Conservation (phyloP, 805 yeast species). For the Sugiyamaella lignohabitans region DNA sequence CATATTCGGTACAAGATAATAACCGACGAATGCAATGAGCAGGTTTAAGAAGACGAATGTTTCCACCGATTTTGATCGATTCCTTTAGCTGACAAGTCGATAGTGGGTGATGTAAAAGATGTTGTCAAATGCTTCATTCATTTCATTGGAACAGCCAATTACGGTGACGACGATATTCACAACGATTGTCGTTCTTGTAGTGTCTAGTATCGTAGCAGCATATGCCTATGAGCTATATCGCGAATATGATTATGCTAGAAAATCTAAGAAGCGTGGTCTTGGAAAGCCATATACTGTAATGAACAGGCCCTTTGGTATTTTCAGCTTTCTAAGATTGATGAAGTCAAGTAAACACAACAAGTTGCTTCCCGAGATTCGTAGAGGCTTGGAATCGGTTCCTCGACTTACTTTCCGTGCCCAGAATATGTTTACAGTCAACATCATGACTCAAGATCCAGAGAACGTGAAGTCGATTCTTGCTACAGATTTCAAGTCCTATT, state of each 20-base stretch:
- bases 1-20: too few species aligned
- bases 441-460: conserved; percentile 26
- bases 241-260: neutral
- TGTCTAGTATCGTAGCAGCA: neutral
- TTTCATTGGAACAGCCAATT: too few species aligned
- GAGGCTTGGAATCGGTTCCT: neutral
- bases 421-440: conserved; percentile 1
- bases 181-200: too few species aligned
- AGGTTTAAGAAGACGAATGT: too few species aligned
- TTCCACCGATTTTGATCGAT: too few species aligned
- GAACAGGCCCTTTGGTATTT: conserved; percentile 10
- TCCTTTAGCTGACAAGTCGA: too few species aligned
- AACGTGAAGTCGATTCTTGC: conserved; percentile 30
- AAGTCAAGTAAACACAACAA: neutral
- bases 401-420: conserved; percentile 3
- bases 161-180: too few species aligned
- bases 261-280: conserved; percentile 1
- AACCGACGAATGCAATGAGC: too few species aligned
- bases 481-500: conserved; percentile 29
- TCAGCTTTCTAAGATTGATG: neutral
- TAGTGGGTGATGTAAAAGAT: too few species aligned
- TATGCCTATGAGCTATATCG: neutral
- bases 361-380: neutral
- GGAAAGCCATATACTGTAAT: conserved; percentile 1
- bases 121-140: too few species aligned